Percentiles rank a stretch among this genome's conserved stretches.
phyloP scores from a whole-genome alignment of 192 early-diverging fungal genomes.

The Podochytrium sp. region DNA sequence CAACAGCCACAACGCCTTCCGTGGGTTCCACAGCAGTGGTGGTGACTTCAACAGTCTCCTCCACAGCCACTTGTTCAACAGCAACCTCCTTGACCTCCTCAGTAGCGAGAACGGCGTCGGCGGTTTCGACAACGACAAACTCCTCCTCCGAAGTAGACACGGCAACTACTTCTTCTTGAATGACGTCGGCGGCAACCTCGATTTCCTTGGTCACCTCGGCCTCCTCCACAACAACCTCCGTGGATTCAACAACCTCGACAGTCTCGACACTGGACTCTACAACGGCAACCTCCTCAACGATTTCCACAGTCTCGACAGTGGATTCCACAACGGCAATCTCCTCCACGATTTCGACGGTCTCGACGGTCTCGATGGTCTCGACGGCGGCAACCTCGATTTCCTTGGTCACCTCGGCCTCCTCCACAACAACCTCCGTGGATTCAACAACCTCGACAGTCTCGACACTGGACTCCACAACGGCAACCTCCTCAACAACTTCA shows the following conservation, averaged over 20 bases:
- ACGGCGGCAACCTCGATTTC: conserved; percentile 7
- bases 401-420: neutral
- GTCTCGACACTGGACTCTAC: neutral
- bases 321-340: neutral
- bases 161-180: neutral
- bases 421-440: neutral
- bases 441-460: neutral
- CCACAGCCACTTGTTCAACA: neutral
- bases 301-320: conserved; percentile 1
- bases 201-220: neutral
- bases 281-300: neutral
- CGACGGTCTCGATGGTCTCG: neutral
- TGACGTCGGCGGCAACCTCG: neutral
- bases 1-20: neutral
- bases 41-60: neutral
- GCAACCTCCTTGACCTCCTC: neutral
- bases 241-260: neutral
- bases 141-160: neutral
- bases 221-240: neutral
- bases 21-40: neutral
- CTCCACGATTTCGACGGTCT: neutral
- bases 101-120: neutral
- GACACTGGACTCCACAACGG: neutral
- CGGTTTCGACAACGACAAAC: neutral
- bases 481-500: neutral